These are phyloP conservation scores for Takakia lepidozioides DNA, from an alignment of 225 moss, liverwort and hornwort species.

Conservation along the genomic window DNA sequence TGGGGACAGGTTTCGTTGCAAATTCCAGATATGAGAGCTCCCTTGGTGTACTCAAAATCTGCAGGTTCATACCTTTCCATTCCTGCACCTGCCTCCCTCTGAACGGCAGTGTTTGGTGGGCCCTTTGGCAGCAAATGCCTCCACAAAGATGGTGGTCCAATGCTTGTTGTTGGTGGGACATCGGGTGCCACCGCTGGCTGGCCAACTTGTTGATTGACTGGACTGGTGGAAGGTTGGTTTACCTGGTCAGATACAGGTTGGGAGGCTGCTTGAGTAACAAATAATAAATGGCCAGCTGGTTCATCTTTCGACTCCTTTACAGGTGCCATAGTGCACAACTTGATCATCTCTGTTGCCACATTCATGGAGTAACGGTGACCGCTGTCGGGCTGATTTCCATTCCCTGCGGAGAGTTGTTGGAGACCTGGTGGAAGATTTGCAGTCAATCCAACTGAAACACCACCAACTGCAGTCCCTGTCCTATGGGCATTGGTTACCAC, in stretches of 20 bases:
- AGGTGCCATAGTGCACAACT: constrained; percentile 28
- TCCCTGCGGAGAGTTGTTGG: constrained; percentile 30
- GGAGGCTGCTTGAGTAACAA: constrained; percentile 15
- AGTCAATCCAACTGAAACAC: no score
- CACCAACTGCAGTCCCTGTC: no score
- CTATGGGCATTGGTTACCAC: no score
- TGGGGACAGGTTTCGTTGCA: no score
- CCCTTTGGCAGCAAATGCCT: constrained; percentile 59
- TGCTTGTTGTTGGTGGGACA: constrained; percentile 18
- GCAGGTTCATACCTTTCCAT: constrained; percentile 32
- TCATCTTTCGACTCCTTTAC: constrained; percentile 31
- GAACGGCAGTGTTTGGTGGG: constrained; percentile 63
- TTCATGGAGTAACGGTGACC: constrained; percentile 11
- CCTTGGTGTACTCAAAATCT: constrained; percentile 45
- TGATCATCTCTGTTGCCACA: constrained; percentile 32
- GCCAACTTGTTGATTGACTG: constrained; percentile 8
- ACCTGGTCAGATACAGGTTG: constrained; percentile 19
- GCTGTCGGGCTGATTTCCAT: constrained; percentile 34
- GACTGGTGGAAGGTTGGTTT: constrained; percentile 16
- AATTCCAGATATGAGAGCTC: no score
- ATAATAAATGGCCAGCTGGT: constrained; percentile 8
- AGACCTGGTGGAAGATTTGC: constrained; percentile 45
- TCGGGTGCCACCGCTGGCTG: constrained; percentile 22
- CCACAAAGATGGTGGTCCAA: constrained; percentile 53
- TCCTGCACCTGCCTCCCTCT: constrained; percentile 59